These are phyloP conservation scores for Microcyclospora pomicola DNA, from an alignment of 2,329 filamentous ascomycete species.

Conservation along the genomic window DNA sequence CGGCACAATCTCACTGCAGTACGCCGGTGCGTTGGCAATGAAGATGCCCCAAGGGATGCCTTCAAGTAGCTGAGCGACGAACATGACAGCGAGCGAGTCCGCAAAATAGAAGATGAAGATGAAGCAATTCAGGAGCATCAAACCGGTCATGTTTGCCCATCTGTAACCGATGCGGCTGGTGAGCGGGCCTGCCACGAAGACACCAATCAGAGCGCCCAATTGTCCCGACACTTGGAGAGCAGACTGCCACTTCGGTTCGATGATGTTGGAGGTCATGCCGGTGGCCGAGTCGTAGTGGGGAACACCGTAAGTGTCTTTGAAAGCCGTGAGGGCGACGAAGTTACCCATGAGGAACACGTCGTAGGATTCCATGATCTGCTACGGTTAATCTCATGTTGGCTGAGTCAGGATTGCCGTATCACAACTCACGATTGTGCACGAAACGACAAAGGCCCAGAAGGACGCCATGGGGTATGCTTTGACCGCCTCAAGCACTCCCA, in stretches of 20 bases:
- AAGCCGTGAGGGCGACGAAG: conserved; percentile 40
- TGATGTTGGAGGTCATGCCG: conserved; percentile 20
- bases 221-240: conserved; percentile 43
- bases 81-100: conserved; percentile 32
- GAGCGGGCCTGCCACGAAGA: conserved; percentile 46
- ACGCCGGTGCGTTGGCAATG: conserved; percentile 51
- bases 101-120: conserved; percentile 49
- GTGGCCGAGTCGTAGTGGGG: conserved; percentile 3
- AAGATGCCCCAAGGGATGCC: conserved; percentile 54
- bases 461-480: conserved; percentile 39
- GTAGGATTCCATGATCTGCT: conserved; percentile 52
- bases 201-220: conserved; percentile 46
- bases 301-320: conserved; percentile 36
- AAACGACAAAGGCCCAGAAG: conserved; percentile 43
- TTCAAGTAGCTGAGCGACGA: conserved; percentile 44
- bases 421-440: conserved; percentile 39
- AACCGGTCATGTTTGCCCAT: conserved; percentile 41
- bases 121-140: conserved; percentile 45
- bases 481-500: conserved; percentile 37
- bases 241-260: conserved; percentile 43
- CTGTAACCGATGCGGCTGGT: conserved; percentile 47
- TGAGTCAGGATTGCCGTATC: conserved; percentile 27
- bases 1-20: conserved; percentile 48
- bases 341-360: conserved; percentile 47
- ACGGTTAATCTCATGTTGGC: conserved; percentile 45